A percentile compares a stretch with the other conserved stretches of the same genome.
Conservation (phyloP, 768 basidiomycete genomes). For the Russula brevipes region DNA sequence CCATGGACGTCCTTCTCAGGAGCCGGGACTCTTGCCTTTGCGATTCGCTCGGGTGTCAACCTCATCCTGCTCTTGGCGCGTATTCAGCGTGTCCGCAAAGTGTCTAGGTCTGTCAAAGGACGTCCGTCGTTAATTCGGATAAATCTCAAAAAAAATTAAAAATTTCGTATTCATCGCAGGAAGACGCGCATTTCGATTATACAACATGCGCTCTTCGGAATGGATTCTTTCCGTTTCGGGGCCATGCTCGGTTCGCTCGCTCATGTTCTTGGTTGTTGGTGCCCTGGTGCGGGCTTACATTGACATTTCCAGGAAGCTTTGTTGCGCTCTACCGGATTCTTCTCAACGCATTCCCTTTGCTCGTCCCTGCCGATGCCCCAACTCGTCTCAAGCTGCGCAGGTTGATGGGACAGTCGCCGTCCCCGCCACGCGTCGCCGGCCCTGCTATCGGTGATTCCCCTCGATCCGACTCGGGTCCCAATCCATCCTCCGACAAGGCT, state of each 20-base stretch:
- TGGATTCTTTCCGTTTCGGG: constrained; percentile 78
- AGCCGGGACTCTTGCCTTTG: constrained; percentile 74
- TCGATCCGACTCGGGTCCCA: constrained; percentile 9
- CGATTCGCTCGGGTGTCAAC: constrained; percentile 79
- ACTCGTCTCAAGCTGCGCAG: constrained; percentile 19
- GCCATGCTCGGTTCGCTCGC: constrained; percentile 67
- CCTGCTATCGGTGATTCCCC: constrained; percentile 25
- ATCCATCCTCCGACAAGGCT: constrained; percentile 16
- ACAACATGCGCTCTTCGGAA: constrained; percentile 76
- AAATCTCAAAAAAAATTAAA: no score
- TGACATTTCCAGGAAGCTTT: constrained; percentile 53
- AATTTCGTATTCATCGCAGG: constrained; percentile 35
- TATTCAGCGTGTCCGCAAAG: constrained; percentile 56
- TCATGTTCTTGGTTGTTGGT: not conserved
- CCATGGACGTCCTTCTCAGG: constrained; percentile 41
- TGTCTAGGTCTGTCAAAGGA: constrained; percentile 1
- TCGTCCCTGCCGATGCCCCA: constrained; percentile 42
- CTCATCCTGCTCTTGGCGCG: constrained; percentile 69
- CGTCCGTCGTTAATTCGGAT: no score
- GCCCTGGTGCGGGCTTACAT: not conserved
- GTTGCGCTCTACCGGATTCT: constrained; percentile 74
- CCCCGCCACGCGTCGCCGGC: constrained; percentile 7
- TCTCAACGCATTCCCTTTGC: constrained; percentile 69
- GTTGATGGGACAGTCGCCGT: constrained; percentile 8
- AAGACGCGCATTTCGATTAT: constrained; percentile 62